Conservation (phyloP, 1,139 yeast genomes). For the Pichia sp. region DNA sequence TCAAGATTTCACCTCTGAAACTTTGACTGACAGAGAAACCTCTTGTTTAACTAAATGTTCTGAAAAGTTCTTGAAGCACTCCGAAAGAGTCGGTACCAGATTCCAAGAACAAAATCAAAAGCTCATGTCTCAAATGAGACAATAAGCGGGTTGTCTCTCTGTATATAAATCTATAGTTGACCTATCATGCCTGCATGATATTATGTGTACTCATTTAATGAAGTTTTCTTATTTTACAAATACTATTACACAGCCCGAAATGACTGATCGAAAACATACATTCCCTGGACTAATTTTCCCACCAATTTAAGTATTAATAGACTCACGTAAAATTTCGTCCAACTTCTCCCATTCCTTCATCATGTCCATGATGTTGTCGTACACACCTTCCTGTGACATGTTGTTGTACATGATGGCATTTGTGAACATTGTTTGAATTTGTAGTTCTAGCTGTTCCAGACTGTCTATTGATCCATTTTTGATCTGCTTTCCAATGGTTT, state of each 20-base stretch:
- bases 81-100: conserved; percentile 97
- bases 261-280: too few species aligned
- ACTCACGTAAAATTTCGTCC: conserved; percentile 38
- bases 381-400: conserved; percentile 49
- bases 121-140: conserved; percentile 37
- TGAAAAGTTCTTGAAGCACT: conserved; percentile 95
- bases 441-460: conserved; percentile 51
- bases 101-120: conserved; percentile 92
- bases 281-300: too few species aligned
- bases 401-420: conserved; percentile 79
- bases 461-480: conserved; percentile 49
- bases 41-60: conserved; percentile 86
- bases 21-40: conserved; percentile 76
- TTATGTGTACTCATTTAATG: too few species aligned
- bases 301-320: too few species aligned
- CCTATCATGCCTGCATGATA: too few species aligned
- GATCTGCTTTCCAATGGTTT: conserved; percentile 48
- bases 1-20: conserved; percentile 91
- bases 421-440: conserved; percentile 70
- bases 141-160: background rate
- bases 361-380: conserved; percentile 60
- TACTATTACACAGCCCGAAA: too few species aligned
- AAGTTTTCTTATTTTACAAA: too few species aligned
- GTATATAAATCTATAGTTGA: too few species aligned
- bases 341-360: conserved; percentile 44